Evolutionary conservation across 2,329 filamentous ascomycete genomes (phyloP).

Genomic region (Verticillium alfalfae): DNA sequence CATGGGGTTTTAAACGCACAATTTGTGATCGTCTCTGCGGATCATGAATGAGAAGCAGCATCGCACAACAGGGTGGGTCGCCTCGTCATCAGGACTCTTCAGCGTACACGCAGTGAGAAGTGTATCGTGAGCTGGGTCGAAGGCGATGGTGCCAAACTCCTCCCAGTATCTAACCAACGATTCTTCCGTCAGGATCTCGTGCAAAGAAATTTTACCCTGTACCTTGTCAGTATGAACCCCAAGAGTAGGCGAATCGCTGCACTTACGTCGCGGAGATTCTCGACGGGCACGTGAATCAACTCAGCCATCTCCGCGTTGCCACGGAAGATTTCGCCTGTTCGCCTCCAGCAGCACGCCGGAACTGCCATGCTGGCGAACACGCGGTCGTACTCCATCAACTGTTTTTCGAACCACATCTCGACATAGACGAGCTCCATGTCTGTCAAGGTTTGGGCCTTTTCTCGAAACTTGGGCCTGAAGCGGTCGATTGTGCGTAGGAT

Average conservation of each 20-base stretch:
- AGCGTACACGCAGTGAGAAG: conserved; percentile 90
- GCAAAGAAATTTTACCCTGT: conserved; percentile 87
- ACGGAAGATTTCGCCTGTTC: conserved; percentile 94
- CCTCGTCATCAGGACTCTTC: conserved; percentile 70
- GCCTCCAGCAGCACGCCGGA: conserved; percentile 92
- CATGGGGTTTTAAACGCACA: conserved; percentile 56
- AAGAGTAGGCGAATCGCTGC: neutral
- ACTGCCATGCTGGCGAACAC: conserved; percentile 99
- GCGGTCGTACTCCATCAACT: conserved; percentile 94
- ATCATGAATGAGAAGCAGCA: conserved; percentile 99
- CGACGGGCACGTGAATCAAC: conserved; percentile 86
- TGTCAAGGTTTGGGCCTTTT: conserved; percentile 86
- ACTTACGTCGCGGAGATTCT: conserved; percentile 82
- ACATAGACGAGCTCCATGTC: conserved; percentile 93
- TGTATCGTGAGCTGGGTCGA: conserved; percentile 89
- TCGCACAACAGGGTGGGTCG: conserved; percentile 68
- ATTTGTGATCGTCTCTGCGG: conserved; percentile 87
- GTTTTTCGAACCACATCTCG: conserved; percentile 98
- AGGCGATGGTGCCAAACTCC: conserved; percentile 96
- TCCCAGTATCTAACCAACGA: conserved; percentile 98
- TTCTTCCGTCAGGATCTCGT: conserved; percentile 93
- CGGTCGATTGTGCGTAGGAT: conserved; percentile 87
- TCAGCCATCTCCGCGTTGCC: conserved; percentile 99
- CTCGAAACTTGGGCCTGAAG: conserved; percentile 91
- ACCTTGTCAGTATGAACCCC: conserved; percentile 9